Conservation (phyloP, 1,284 basidiomycete genomes). For the Moesziomyces sp. region DNA sequence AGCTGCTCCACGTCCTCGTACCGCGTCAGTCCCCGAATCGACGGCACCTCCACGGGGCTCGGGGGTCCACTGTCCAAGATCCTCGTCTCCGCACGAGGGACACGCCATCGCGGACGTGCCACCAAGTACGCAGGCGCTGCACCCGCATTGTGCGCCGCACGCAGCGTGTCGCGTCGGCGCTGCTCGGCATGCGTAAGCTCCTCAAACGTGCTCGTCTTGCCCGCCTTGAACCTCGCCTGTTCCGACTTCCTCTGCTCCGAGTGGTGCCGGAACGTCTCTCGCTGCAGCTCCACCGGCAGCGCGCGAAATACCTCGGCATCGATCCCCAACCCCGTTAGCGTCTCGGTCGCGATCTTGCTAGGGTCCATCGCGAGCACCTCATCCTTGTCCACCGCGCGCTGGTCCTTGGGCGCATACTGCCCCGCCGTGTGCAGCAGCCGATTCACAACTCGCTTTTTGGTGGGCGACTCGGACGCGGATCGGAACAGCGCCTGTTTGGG, state of each 20-base stretch:
- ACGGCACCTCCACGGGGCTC: slow-evolving; percentile 1
- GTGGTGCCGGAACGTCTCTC: slow-evolving; percentile 45
- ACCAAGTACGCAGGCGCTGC: slow-evolving; percentile 29
- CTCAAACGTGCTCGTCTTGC: slow-evolving; percentile 21
- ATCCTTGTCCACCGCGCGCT: slow-evolving; percentile 25
- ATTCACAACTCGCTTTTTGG: slow-evolving; percentile 32
- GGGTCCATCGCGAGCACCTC: slow-evolving; percentile 40
- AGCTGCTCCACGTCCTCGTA: slow-evolving; percentile 18
- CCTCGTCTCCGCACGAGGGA: slow-evolving; percentile 6
- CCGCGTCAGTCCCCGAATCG: slow-evolving; percentile 33
- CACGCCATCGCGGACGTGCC: slow-evolving; percentile 9
- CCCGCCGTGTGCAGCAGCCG: slow-evolving; percentile 18
- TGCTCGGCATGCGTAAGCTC: slow-evolving; percentile 39
- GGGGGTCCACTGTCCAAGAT: slow-evolving; percentile 2
- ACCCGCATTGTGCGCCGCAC: slow-evolving; percentile 33
- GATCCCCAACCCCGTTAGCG: slow-evolving; percentile 44
- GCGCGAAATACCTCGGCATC: slow-evolving; percentile 58
- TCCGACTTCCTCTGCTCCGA: slow-evolving; percentile 34
- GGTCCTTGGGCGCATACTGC: slow-evolving; percentile 10
- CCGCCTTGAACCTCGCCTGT: slow-evolving; percentile 26
- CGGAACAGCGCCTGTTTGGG: slow-evolving; percentile 12
- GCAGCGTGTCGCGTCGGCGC: slow-evolving; percentile 38
- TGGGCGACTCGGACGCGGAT: slow-evolving; percentile 38
- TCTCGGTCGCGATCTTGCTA: slow-evolving; percentile 18
- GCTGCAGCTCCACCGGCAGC: slow-evolving; percentile 53